Conservation (phyloP, 2,329 filamentous ascomycete species). For the Clarireedia paspali region DNA sequence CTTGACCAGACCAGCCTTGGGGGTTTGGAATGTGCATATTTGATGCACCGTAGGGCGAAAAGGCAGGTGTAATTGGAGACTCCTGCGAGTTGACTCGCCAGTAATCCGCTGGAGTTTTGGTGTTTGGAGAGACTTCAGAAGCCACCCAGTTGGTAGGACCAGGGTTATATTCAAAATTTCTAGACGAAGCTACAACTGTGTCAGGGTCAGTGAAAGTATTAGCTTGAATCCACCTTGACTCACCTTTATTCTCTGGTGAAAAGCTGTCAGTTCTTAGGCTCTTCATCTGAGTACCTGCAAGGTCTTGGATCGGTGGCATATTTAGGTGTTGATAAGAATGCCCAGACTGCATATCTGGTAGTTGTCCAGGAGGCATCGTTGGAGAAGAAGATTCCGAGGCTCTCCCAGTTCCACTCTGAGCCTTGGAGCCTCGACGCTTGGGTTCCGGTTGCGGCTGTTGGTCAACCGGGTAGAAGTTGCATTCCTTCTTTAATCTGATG, state of each 20-base stretch:
- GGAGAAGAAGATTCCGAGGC: slow-evolving; percentile 43
- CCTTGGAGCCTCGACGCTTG: slow-evolving; percentile 34
- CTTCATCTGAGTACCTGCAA: slow-evolving; percentile 37
- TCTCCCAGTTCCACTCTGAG: slow-evolving; percentile 23
- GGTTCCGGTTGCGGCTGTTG: slow-evolving; percentile 51
- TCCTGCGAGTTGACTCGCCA: slow-evolving; percentile 46
- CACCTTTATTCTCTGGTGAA: slow-evolving; percentile 29
- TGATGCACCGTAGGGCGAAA: slow-evolving; percentile 39
- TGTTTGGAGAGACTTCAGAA: slow-evolving; percentile 23
- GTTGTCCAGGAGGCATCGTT: slow-evolving; percentile 36
- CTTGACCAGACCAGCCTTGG: slow-evolving; percentile 25
- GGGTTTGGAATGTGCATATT: slow-evolving; percentile 27
- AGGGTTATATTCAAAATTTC: slow-evolving; percentile 24
- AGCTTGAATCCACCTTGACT: slow-evolving; percentile 5
- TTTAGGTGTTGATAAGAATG: slow-evolving; percentile 36
- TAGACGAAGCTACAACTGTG: slow-evolving; percentile 23
- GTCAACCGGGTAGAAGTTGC: slow-evolving; percentile 85
- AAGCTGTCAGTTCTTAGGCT: slow-evolving; percentile 29
- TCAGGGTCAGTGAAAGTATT: slow-evolving; percentile 15
- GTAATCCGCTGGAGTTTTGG: slow-evolving; percentile 36
- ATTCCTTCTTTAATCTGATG: slow-evolving; percentile 89
- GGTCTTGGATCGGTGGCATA: slow-evolving; percentile 38
- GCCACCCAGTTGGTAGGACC: slow-evolving; percentile 27
- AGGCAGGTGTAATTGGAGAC: slow-evolving; percentile 42
- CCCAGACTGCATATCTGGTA: slow-evolving; percentile 35